Percentiles rank a stretch among this genome's conserved stretches.
These are phyloP conservation scores for Endotrypanum monterogeii DNA, from an alignment of 208 protist genomes.

Conservation along the genomic window DNA sequence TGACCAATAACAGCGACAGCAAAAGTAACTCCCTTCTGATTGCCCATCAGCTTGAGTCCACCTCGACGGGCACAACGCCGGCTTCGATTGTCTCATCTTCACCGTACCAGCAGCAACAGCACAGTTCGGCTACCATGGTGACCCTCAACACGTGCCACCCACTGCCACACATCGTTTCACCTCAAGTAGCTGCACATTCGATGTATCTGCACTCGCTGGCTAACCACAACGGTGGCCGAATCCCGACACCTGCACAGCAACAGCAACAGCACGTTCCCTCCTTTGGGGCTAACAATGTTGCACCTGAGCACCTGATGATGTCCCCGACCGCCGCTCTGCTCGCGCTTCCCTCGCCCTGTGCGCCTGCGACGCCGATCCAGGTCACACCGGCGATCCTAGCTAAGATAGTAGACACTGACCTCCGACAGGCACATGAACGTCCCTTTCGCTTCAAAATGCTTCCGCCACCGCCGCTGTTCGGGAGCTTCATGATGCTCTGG, in stretches of 20 bases:
- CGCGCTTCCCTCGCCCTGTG: neutral
- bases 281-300: neutral
- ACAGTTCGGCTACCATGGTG: conserved; percentile 6
- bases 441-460: conserved; percentile 34
- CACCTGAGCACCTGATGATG: conserved; percentile 6
- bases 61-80: neutral
- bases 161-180: conserved; percentile 1
- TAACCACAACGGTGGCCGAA: neutral
- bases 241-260: conserved; percentile 6
- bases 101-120: conserved; percentile 8
- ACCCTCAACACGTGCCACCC: conserved; percentile 5
- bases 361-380: neutral
- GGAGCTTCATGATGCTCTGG: conserved; percentile 19
- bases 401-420: conserved; percentile 10
- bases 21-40: neutral
- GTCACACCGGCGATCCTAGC: neutral
- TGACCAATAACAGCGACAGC: conserved; percentile 9
- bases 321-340: conserved; percentile 3
- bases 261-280: conserved; percentile 10
- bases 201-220: conserved; percentile 5
- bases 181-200: conserved; percentile 7
- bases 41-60: neutral
- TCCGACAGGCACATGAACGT: conserved; percentile 21
- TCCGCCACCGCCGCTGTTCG: conserved; percentile 24
- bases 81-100: neutral